Evolutionary conservation across 176 grass and related monocot species (phyloP), one percentile per base, ranked within the genome.

Genomic region (Secale cereale): DNA sequence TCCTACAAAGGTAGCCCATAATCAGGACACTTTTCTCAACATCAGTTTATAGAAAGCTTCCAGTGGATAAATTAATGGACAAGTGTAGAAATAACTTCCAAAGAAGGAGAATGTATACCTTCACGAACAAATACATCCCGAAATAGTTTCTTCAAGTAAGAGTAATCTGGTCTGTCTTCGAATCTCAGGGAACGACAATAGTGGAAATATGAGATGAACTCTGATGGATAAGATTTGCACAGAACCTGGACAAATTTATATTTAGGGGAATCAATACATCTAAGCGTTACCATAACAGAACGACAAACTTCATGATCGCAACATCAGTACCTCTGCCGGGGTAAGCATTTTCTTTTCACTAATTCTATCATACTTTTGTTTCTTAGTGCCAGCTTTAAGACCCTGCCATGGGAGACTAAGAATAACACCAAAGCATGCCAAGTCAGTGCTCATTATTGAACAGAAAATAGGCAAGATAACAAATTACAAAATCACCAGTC

Each of bases 291-390:
- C 60, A 59, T 68, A 30, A 67, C 57, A 78, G 13, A 69, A 82
- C 61, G 31, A 75, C 26, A 70, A 84, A 60, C 62, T 66, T 83
- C 27, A 65, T 57, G 19, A 78, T 61, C 14, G 65, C 39, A 85
- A 74, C 72, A 60, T n/a, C 65, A 90, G 37, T 93, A 98, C 95
- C 91, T 98, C 91, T 36, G 94, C 82, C 66, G 92, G 91, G 81
- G 95, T 98, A 83, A 98, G 91, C 91, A 94, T 94, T 91, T 98
- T 98, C 87, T 98, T 98, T 89, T 98, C 95, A 82, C 92, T 98
- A 83, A 98, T 98, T 89, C 87, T 93, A 50, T 98, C 95, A 79
- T 94, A 93, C 81, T 98, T 98, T 77, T 98, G 92, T 87, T 98
- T 98, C 74, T 98, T 94, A 79, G 92, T 98, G 29, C 91, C 95